A percentile compares a stretch with the other conserved stretches of the same genome.
These are phyloP conservation scores for Abeoforma whisleri DNA, from an alignment of 78 protist species.

Conservation along the genomic window DNA sequence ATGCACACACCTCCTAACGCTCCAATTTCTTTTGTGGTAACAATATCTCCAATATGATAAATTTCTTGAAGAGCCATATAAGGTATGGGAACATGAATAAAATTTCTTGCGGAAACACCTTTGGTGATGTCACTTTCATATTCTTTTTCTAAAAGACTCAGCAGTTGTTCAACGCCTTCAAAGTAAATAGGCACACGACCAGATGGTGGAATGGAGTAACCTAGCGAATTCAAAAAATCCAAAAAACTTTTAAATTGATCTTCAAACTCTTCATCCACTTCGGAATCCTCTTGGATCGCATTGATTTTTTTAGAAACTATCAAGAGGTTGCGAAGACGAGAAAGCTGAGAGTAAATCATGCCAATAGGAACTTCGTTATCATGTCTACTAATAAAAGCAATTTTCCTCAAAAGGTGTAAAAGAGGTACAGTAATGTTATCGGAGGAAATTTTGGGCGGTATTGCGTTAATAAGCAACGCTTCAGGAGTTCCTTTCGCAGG, in stretches of 20 bases:
- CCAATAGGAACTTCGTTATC: conserved; percentile 17
- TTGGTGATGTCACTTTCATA: not conserved
- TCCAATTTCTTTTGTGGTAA: conserved; percentile 7
- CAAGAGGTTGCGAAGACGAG: not conserved
- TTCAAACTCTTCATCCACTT: not conserved
- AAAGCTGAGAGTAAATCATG: not conserved
- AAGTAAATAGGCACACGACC: conserved; percentile 2
- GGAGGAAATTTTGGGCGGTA: not conserved
- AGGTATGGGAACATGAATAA: not conserved
- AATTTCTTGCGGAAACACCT: not conserved
- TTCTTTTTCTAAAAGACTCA: not conserved
- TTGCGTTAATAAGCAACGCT: not conserved
- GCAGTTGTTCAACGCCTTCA: not conserved
- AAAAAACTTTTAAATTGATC: conserved; percentile 18
- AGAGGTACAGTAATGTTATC: not conserved
- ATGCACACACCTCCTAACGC: not conserved
- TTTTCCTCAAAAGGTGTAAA: not conserved
- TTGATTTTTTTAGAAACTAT: not conserved
- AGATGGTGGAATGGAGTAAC: not conserved
- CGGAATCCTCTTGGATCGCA: not conserved
- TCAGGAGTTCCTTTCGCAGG: not conserved
- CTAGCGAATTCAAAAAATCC: not conserved
- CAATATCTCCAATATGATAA: not conserved
- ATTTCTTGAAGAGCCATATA: conserved; percentile 24
- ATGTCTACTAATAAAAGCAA: not conserved